Conservation (phyloP, 1,284 basidiomycete species). For the Malassezia furfur region DNA sequence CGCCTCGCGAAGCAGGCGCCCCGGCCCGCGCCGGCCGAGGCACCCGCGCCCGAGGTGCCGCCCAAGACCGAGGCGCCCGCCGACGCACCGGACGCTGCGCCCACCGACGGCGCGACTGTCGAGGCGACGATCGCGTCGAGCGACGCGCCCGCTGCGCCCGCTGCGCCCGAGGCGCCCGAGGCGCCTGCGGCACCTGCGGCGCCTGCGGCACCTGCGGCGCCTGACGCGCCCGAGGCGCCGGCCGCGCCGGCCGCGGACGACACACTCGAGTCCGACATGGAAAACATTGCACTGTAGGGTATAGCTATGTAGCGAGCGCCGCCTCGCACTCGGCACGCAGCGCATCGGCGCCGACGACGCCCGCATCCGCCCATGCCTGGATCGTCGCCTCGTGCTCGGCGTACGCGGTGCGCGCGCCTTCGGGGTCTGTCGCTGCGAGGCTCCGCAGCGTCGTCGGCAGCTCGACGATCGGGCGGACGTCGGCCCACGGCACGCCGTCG, state of each 20-base stretch:
- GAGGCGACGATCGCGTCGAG: not conserved
- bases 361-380: constrained; percentile 5
- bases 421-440: constrained; percentile 6
- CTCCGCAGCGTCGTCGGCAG: constrained; percentile 28
- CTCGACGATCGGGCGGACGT: constrained; percentile 25
- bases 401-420: not conserved
- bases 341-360: constrained; percentile 7
- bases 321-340: constrained; percentile 3
- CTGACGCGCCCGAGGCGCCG: not conserved
- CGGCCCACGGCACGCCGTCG: constrained; percentile 22
- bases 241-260: not conserved
- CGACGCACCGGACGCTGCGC: no score
- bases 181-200: not conserved
- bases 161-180: not conserved
- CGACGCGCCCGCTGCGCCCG: not conserved
- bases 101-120: not conserved
- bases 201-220: not conserved
- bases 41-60: no score
- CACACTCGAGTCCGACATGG: constrained; percentile 10
- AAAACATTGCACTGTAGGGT: constrained; percentile 16
- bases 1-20: not conserved
- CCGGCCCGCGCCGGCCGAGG: no score
- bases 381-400: not conserved
- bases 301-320: constrained; percentile 5
- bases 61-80: not conserved